A percentile compares a stretch with the other conserved stretches of the same genome.
Conservation (phyloP, 371 early-diverging fungal genomes). For the Mortierella sp. region DNA sequence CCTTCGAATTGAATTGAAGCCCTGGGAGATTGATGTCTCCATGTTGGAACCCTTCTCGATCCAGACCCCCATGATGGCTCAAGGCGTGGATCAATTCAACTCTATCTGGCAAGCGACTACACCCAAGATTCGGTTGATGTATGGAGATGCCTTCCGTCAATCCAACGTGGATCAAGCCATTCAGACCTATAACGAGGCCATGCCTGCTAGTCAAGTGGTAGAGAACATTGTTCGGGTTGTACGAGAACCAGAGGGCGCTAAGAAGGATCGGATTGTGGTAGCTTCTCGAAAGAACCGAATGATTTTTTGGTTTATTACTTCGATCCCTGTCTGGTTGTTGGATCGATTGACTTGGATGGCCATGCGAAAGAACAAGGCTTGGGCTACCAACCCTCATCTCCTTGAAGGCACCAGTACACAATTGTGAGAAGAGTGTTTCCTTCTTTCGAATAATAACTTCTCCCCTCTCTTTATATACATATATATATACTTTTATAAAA, state of each 20-base stretch:
- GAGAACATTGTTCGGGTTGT: no score
- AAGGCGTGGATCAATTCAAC: neutral
- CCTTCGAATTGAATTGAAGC: conserved; percentile 22
- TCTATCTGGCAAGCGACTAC: neutral
- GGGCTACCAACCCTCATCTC: conserved; percentile 52
- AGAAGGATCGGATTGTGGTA: no score
- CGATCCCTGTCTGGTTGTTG: conserved; percentile 53
- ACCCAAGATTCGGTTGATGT: neutral
- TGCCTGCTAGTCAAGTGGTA: neutral
- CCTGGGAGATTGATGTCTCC: conserved; percentile 34
- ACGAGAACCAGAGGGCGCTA: no score
- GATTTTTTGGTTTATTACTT: conserved; percentile 38
- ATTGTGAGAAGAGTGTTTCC: no score
- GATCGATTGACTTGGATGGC: conserved; percentile 47
- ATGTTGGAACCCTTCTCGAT: conserved; percentile 27
- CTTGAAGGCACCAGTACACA: conserved; percentile 17
- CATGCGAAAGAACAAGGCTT: conserved; percentile 46
- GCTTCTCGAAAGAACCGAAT: no score
- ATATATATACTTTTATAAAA: neutral
- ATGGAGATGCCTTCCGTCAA: neutral
- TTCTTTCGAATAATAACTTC: no score
- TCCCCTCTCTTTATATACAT: no score
- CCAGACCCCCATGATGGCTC: neutral
- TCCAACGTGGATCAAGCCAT: neutral
- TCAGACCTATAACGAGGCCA: neutral